Percentiles rank a stretch among this genome's conserved stretches.
Conservation (phyloP, 192 early-diverging fungal species). For the Backusella morwellensis region DNA sequence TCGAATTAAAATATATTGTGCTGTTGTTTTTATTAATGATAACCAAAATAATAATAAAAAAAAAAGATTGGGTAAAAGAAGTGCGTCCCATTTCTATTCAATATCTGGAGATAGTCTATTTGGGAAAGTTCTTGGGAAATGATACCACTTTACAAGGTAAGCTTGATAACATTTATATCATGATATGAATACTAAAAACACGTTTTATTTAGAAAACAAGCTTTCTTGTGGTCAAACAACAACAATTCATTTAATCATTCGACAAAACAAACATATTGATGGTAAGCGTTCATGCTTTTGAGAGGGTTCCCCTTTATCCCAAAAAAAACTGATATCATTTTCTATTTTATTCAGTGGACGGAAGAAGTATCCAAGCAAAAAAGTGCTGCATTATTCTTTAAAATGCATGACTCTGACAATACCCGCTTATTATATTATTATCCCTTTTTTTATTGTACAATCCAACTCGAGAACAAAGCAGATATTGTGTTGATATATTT, state of each 20-base stretch:
- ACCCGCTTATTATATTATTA: not conserved
- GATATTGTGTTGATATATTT: not conserved
- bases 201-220: not conserved
- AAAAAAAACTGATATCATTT: not conserved
- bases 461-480: not conserved
- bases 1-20: not conserved
- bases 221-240: not conserved
- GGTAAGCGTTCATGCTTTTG: not conserved
- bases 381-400: slow-evolving; percentile 1
- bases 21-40: not conserved
- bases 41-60: not conserved
- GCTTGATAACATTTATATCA: not conserved
- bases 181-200: not conserved
- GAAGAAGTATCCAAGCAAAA: not conserved
- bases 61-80: slow-evolving; percentile 3
- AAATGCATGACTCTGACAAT: not conserved
- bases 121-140: slow-evolving; percentile 2
- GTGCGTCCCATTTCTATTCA: not conserved
- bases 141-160: not conserved
- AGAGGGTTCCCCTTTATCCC: not conserved
- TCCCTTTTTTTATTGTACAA: not conserved
- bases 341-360: not conserved
- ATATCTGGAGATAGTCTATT: not conserved
- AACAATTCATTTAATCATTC: not conserved
- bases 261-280: not conserved